Conservation (phyloP, 345 rosid genomes). For the Clarkia xantiana region DNA sequence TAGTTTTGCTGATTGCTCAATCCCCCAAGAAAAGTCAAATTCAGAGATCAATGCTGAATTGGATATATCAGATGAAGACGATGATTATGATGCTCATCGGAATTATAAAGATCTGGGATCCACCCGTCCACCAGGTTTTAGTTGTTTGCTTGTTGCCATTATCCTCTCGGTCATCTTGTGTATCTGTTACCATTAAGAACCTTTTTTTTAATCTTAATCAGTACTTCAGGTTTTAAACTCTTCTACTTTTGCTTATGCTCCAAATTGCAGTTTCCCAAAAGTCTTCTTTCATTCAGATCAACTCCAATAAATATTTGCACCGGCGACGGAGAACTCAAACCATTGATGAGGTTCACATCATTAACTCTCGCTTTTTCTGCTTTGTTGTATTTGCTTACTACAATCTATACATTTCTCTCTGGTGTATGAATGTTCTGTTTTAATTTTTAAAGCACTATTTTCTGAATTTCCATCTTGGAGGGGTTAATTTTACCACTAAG, state of each 20-base stretch:
- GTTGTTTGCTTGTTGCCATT: background rate
- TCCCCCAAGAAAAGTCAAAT: conserved; percentile 81
- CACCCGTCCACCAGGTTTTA: conserved; percentile 37
- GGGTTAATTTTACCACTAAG: too few species aligned
- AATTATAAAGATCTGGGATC: conserved; percentile 34
- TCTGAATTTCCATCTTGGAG: too few species aligned
- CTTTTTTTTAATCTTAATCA: conserved; percentile 7
- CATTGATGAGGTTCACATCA: conserved; percentile 69
- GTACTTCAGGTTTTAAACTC: background rate
- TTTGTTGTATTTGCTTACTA: background rate
- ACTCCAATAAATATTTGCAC: conserved; percentile 70
- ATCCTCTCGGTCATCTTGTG: conserved; percentile 6
- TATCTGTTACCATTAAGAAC: conserved; percentile 1
- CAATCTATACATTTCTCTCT: too few species aligned
- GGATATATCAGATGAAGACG: conserved; percentile 91
- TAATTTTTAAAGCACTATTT: too few species aligned
- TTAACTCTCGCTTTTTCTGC: conserved; percentile 2
- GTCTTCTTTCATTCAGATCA: conserved; percentile 50
- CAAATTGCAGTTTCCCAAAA: conserved; percentile 34
- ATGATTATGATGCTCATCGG: conserved; percentile 35
- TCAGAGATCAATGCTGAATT: conserved; percentile 85
- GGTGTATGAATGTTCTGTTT: too few species aligned
- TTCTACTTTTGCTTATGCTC: conserved; percentile 1
- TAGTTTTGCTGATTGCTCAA: conserved; percentile 64
- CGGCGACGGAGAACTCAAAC: conserved; percentile 76